phyloP scores from a whole-genome alignment of 108 stramenopile species.

The Phaeodactylum tricornutum region DNA sequence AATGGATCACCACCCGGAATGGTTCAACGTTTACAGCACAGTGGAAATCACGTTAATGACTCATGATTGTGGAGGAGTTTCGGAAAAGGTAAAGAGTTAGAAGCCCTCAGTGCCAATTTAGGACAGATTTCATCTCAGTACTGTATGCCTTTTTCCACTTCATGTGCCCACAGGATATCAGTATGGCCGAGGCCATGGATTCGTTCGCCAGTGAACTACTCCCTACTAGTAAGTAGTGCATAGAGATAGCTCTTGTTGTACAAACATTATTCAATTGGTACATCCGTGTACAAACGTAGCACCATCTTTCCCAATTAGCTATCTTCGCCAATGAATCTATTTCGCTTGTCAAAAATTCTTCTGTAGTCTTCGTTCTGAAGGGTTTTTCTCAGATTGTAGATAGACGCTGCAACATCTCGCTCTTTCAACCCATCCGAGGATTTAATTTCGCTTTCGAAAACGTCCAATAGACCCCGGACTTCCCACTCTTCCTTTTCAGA shows the following conservation, averaged over 20 bases:
- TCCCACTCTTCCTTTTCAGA: constrained; percentile 74
- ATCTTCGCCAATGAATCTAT: constrained; percentile 74
- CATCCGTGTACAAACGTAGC: too few relatives aligned
- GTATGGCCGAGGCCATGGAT: too few relatives aligned
- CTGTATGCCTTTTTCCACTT: too few relatives aligned
- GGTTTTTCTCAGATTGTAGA: constrained; percentile 41
- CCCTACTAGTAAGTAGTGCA: neutral
- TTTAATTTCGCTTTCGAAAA: constrained; percentile 34
- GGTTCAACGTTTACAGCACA: constrained; percentile 94
- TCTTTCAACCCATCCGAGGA: constrained; percentile 27
- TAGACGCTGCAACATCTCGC: constrained; percentile 57
- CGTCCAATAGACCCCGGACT: constrained; percentile 28
- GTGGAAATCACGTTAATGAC: constrained; percentile 84
- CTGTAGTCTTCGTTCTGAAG: constrained; percentile 59
- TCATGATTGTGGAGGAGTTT: constrained; percentile 76
- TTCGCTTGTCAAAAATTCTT: constrained; percentile 71
- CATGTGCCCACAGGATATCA: too few relatives aligned
- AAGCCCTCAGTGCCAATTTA: too few relatives aligned
- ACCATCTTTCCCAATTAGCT: constrained; percentile 13
- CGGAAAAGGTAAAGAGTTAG: constrained; percentile 61
- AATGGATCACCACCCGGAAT: constrained; percentile 97
- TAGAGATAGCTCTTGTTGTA: too few relatives aligned
- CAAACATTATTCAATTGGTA: too few relatives aligned
- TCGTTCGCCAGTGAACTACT: too few relatives aligned
- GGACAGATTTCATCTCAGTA: too few relatives aligned